Conservation (phyloP, 106 monocot species). For the Apostasia shenzhenica region DNA sequence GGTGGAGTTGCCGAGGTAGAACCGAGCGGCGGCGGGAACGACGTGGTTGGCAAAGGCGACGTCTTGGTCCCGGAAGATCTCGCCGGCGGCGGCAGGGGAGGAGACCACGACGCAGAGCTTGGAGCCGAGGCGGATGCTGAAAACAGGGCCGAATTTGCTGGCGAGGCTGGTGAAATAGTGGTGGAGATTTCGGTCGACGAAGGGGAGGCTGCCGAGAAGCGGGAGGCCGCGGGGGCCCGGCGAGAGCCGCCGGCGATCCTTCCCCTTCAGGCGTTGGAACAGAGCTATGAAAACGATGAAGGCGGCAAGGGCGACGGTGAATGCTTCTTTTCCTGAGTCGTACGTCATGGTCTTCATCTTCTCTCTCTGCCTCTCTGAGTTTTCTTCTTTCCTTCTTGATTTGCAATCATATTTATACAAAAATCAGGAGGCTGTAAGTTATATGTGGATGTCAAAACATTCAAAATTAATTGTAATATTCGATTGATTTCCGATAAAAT, state of each 20-base stretch:
- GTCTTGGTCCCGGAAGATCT: conserved; percentile 35
- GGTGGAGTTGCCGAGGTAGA: neutral
- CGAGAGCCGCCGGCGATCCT: conserved; percentile 5
- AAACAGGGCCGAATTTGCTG: conserved; percentile 35
- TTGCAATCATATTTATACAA: too few species aligned
- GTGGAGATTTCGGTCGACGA: conserved; percentile 44
- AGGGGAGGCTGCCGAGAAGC: conserved; percentile 43
- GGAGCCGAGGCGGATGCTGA: conserved; percentile 41
- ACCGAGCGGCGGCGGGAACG: neutral
- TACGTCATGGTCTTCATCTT: neutral
- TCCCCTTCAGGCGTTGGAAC: neutral
- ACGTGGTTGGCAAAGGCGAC: conserved; percentile 6
- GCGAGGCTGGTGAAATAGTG: conserved; percentile 38
- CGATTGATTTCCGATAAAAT: too few species aligned
- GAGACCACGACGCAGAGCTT: conserved; percentile 39
- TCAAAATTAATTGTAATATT: too few species aligned
- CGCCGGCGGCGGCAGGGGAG: conserved; percentile 30
- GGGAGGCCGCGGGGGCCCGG: conserved; percentile 50
- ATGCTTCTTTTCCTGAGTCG: neutral
- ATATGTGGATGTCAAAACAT: too few species aligned
- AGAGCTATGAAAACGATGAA: neutral
- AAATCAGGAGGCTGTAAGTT: too few species aligned
- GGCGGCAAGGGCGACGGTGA: conserved; percentile 3
- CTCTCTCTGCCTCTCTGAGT: neutral
- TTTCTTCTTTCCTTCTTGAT: neutral